Base-by-base conservation (phyloP, 1,284 basidiomycete species). In the Ceratobasidium sp. region DNA sequence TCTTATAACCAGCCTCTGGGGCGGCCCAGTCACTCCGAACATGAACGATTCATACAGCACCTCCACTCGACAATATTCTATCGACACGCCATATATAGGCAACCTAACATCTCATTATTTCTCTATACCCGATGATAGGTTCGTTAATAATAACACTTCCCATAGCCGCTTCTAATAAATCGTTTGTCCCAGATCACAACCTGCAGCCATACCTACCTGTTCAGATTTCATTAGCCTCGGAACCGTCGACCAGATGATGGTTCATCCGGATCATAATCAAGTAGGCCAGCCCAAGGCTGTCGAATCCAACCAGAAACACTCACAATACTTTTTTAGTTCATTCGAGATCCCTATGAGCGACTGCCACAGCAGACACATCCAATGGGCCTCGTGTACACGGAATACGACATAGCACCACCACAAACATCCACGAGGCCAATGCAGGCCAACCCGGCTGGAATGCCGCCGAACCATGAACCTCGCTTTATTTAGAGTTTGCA, bases 401-500 rank as follows among this genome's bases (percentile, higher is more conserved):
- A 66, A 33, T 20, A 44, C 27, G 60, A 41, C n/a, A 18, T 30
- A 64, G 60, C 41, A n/a, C 60, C 14, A 14, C 27, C 35, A 4
- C 41, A 48, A n/a, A 38, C 64, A 33, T 10, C 44, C 8, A 23
- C 27, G 0, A 33, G 44, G 23, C 41, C 41, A 44, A 23, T 3
- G 41, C 64, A 48, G 44, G 46, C 8, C 10, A 50, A 30, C 18
- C 12, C 35, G 33, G 18, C 64, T 3, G 50, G 20, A 23, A 3
- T 66, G 27, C 27, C 48, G 14, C 64, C 64, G 44, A 46, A 66
- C 20, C 64, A 50, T 33, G 41, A n/a, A 23, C 44, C 30, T 20
- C 64, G 64, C 14, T 66, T 66, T 33, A 66, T 46, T 23, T 66
- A 48, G 64, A 50, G 4, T 12, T 46, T 20, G 23, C 41, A 66